A percentile compares a stretch with the other conserved stretches of the same genome.
phyloP scores from a whole-genome alignment of 2,329 filamentous ascomycete species.

The Nannizziopsis barbatae region DNA sequence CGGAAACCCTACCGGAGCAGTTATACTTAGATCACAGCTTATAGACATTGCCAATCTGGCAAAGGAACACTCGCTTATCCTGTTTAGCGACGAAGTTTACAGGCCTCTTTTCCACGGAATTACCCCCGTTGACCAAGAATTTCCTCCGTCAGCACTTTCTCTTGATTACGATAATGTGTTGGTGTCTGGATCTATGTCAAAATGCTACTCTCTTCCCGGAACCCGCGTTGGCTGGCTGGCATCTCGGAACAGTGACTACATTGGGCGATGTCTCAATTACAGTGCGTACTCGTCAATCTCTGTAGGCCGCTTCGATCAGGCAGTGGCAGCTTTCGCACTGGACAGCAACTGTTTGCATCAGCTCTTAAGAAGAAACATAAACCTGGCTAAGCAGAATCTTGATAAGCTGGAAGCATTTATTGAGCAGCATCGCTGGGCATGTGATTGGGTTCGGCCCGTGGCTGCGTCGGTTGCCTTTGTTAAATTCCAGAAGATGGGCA shows the following conservation, averaged over 20 bases:
- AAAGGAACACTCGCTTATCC: conserved; percentile 48
- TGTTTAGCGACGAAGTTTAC: conserved; percentile 74
- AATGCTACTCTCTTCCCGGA: conserved; percentile 72
- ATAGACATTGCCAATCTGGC: conserved; percentile 54
- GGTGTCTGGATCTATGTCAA: conserved; percentile 70
- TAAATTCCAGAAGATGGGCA: conserved; percentile 51
- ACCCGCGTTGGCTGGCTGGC: conserved; percentile 77
- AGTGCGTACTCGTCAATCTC: conserved; percentile 80
- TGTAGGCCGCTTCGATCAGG: conserved; percentile 72
- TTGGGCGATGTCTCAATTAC: conserved; percentile 52
- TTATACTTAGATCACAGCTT: conserved; percentile 53
- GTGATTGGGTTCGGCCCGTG: conserved; percentile 60
- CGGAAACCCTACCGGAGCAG: conserved; percentile 68
- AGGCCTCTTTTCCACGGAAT: conserved; percentile 68
- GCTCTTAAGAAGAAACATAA: conserved; percentile 52
- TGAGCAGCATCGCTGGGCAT: conserved; percentile 50
- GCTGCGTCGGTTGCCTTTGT: conserved; percentile 74
- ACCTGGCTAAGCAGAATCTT: conserved; percentile 57
- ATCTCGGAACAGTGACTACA: conserved; percentile 50
- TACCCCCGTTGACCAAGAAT: conserved; percentile 41
- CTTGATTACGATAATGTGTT: conserved; percentile 61
- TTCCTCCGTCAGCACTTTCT: conserved; percentile 57
- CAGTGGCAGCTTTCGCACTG: conserved; percentile 64
- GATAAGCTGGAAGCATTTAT: conserved; percentile 57
- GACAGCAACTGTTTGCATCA: conserved; percentile 51